These are phyloP conservation scores for Diplocarpon rosae DNA, from an alignment of 2,329 filamentous ascomycete genomes.

Conservation along the genomic window DNA sequence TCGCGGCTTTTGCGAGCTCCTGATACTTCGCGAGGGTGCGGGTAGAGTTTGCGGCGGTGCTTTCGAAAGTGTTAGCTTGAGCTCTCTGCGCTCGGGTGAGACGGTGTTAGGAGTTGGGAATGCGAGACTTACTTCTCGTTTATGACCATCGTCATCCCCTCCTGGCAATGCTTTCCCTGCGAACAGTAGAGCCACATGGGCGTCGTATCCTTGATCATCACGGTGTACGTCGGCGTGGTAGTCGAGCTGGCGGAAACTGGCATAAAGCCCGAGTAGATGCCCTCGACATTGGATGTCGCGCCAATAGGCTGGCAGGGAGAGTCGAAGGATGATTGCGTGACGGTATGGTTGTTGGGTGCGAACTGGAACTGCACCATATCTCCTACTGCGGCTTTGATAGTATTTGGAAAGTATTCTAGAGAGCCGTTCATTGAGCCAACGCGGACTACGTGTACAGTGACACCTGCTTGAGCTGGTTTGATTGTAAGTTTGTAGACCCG, in stretches of 20 bases:
- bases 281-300: slow-evolving; percentile 37
- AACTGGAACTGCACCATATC: slow-evolving; percentile 59
- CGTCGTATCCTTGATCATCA: slow-evolving; percentile 55
- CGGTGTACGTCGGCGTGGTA: slow-evolving; percentile 56
- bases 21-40: slow-evolving; percentile 36
- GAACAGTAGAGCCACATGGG: slow-evolving; percentile 75
- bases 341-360: slow-evolving; percentile 61
- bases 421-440: slow-evolving; percentile 40
- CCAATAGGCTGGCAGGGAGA: slow-evolving; percentile 54
- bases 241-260: slow-evolving; percentile 43
- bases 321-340: slow-evolving; percentile 67
- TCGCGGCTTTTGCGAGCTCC: slow-evolving; percentile 28
- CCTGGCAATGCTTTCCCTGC: slow-evolving; percentile 61
- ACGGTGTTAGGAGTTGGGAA: no score
- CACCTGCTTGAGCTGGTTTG: slow-evolving; percentile 3
- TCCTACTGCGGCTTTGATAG: slow-evolving; percentile 50
- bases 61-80: slow-evolving; percentile 9
- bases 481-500: background rate
- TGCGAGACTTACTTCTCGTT: slow-evolving; percentile 31
- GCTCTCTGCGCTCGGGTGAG: no score
- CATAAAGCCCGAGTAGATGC: slow-evolving; percentile 59
- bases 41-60: slow-evolving; percentile 35
- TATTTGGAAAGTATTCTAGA: slow-evolving; percentile 54
- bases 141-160: slow-evolving; percentile 32
- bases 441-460: slow-evolving; percentile 50